Evolutionary conservation across 805 yeast species (phyloP).

Genomic region (Jamesozyma gamospora): DNA sequence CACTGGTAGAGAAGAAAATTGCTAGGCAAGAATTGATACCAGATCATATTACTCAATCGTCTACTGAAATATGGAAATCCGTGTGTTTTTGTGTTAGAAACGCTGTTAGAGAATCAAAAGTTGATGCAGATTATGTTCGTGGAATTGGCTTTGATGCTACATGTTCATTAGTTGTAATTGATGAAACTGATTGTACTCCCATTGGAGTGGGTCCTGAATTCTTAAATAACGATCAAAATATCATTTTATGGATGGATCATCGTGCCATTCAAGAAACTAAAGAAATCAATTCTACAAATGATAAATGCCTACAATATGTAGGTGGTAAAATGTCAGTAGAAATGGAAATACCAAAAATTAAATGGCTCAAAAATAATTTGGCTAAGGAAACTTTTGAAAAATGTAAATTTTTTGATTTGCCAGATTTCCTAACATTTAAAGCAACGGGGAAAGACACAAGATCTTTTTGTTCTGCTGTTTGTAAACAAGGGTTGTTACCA

Average conservation of each 20-base stretch:
- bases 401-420: constrained; percentile 81
- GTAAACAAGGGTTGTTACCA: constrained; percentile 94
- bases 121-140: constrained; percentile 54
- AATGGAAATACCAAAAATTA: constrained; percentile 95
- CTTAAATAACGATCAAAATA: constrained; percentile 59
- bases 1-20: constrained; percentile 70
- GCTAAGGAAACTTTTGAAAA: constrained; percentile 47
- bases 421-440: constrained; percentile 83
- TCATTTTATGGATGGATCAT: constrained; percentile 97
- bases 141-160: constrained; percentile 98
- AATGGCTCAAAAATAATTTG: constrained; percentile 86
- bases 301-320: constrained; percentile 75
- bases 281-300: constrained; percentile 69
- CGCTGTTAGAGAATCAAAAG: constrained; percentile 63
- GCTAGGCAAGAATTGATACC: constrained; percentile 67
- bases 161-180: constrained; percentile 80
- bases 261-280: constrained; percentile 78
- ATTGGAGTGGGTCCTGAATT: constrained; percentile 91
- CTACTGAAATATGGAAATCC: constrained; percentile 85
- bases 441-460: constrained; percentile 85
- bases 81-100: constrained; percentile 74
- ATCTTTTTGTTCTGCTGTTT: constrained; percentile 81
- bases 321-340: constrained; percentile 98
- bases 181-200: constrained; percentile 55
- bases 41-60: constrained; percentile 72